A percentile compares a stretch with the other conserved stretches of the same genome.
phyloP scores from a whole-genome alignment of 352 stramenopile genomes.

The Pythium aphanidermatum region DNA sequence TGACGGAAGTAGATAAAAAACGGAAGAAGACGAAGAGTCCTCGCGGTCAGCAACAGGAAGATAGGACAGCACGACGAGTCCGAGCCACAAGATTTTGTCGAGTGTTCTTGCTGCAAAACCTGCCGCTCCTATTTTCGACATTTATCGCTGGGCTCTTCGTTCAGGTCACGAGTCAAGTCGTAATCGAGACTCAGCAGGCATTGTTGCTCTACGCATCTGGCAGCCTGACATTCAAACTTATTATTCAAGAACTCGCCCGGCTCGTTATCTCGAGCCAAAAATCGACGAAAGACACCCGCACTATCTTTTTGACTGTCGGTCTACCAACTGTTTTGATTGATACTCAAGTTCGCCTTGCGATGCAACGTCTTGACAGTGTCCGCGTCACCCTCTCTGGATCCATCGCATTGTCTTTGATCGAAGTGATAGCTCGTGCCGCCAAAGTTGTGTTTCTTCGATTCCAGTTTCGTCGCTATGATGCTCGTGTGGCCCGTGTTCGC shows the following conservation, averaged over 20 bases:
- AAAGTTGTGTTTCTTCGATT: slow-evolving; percentile 23
- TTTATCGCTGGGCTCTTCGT: slow-evolving; percentile 20
- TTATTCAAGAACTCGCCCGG: slow-evolving; percentile 24
- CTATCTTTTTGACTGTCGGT: slow-evolving; percentile 32
- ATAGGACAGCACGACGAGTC: not conserved
- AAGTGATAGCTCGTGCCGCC: slow-evolving; percentile 22
- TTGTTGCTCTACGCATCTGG: slow-evolving; percentile 19
- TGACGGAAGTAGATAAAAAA: no score
- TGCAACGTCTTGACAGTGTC: slow-evolving; percentile 24
- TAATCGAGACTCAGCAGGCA: slow-evolving; percentile 8
- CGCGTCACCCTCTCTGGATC: slow-evolving; percentile 20
- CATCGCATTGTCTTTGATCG: slow-evolving; percentile 25
- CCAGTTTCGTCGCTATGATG: slow-evolving; percentile 17
- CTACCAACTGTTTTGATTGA: slow-evolving; percentile 39
- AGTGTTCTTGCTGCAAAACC: slow-evolving; percentile 4
- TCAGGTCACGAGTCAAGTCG: slow-evolving; percentile 17
- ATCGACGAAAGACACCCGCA: slow-evolving; percentile 26
- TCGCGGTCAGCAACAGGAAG: no score
- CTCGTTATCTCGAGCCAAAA: slow-evolving; percentile 18
- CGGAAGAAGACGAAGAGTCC: no score
- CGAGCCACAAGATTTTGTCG: not conserved
- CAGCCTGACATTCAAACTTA: slow-evolving; percentile 29
- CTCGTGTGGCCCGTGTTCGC: not conserved
- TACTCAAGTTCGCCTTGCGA: slow-evolving; percentile 32
- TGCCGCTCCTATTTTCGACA: slow-evolving; percentile 1